These are phyloP conservation scores for Trichoderma gracile DNA, from an alignment of 2,329 filamentous ascomycete genomes.

Conservation along the genomic window DNA sequence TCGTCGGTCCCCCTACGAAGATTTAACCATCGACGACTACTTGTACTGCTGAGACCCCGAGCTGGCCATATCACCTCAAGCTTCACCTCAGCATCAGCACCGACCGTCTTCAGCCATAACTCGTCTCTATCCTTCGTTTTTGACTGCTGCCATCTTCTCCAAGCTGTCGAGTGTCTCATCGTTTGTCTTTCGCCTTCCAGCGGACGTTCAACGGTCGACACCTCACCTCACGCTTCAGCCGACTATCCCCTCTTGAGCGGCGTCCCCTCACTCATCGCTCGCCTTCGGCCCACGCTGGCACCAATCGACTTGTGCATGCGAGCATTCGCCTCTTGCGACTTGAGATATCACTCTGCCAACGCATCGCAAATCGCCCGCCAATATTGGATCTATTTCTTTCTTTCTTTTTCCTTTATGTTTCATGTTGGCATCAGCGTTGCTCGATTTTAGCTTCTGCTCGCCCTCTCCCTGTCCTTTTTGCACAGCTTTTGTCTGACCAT, in stretches of 20 bases:
- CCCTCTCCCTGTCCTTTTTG: not conserved
- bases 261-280: slow-evolving; percentile 25
- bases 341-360: slow-evolving; percentile 9
- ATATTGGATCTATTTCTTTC: slow-evolving; percentile 2
- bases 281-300: slow-evolving; percentile 22
- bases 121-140: not conserved
- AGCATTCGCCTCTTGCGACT: slow-evolving; percentile 16
- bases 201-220: not conserved
- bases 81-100: slow-evolving; percentile 16
- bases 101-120: not conserved
- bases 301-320: slow-evolving; percentile 23
- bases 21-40: too few relatives aligned
- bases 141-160: not conserved
- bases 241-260: slow-evolving; percentile 14
- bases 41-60: slow-evolving; percentile 14
- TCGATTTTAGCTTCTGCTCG: not conserved
- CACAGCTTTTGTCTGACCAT: not conserved
- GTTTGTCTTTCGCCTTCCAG: slow-evolving; percentile 7
- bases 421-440: slow-evolving; percentile 1
- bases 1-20: not conserved
- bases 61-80: slow-evolving; percentile 19
- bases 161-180: not conserved
- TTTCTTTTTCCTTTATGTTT: too few relatives aligned
- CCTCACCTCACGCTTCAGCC: not conserved
- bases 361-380: slow-evolving; percentile 14